phyloP scores from a whole-genome alignment of 352 stramenopile genomes.

The Phytophthora syringae region DNA sequence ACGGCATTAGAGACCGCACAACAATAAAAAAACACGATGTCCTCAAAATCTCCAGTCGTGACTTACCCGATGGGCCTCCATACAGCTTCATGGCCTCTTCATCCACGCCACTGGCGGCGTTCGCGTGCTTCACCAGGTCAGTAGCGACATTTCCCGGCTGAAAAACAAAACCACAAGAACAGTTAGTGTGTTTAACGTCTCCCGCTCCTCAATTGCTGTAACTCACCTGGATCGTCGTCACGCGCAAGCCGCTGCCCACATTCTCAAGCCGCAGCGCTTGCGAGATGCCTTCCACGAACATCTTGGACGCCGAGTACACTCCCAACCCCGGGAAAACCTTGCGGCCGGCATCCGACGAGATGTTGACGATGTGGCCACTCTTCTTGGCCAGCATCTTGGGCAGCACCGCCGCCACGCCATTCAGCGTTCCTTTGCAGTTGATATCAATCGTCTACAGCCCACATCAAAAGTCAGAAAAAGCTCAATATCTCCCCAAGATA shows the following conservation, averaged over 20 bases:
- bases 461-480: constrained; percentile 5
- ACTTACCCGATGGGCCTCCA: constrained; percentile 52
- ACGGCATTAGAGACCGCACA: constrained; percentile 23
- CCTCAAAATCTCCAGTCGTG: too few species aligned
- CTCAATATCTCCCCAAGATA: neutral
- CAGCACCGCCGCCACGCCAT: constrained; percentile 82
- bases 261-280: constrained; percentile 88
- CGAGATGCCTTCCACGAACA: constrained; percentile 92
- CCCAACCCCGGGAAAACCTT: constrained; percentile 86
- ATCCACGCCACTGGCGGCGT: constrained; percentile 69
- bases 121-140: constrained; percentile 90
- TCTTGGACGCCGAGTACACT: constrained; percentile 92
- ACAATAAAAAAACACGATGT: constrained; percentile 20
- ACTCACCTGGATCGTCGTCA: constrained; percentile 84
- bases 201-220: neutral
- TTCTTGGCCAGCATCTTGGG: constrained; percentile 80
- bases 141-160: constrained; percentile 92
- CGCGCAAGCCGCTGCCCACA: constrained; percentile 81
- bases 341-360: constrained; percentile 85
- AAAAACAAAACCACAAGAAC: constrained; percentile 3
- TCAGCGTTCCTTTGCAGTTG: constrained; percentile 93
- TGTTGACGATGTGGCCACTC: constrained; percentile 86
- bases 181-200: neutral
- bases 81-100: constrained; percentile 82
- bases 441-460: constrained; percentile 86